Conservation (phyloP, 2,329 filamentous ascomycete genomes). For the Thermomyces lanuginosus region DNA sequence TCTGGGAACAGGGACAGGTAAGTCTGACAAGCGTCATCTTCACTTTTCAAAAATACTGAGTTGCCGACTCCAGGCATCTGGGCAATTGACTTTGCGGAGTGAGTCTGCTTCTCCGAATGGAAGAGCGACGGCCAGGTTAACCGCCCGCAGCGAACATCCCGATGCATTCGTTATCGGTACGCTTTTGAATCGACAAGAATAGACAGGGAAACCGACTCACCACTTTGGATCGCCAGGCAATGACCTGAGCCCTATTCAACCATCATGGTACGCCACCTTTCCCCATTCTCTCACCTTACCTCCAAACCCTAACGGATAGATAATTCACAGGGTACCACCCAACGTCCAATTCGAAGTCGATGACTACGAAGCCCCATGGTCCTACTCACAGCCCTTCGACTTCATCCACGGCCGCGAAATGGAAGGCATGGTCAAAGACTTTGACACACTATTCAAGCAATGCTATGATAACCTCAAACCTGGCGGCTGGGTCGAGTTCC, state of each 20-base stretch:
- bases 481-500: slow-evolving; percentile 11
- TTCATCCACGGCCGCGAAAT: slow-evolving; percentile 13
- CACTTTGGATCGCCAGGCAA: slow-evolving; percentile 2
- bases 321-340: slow-evolving; percentile 10
- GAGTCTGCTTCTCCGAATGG: slow-evolving; percentile 1
- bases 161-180: slow-evolving; percentile 15
- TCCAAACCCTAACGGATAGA: neutral
- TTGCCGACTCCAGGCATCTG: slow-evolving; percentile 14
- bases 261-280: slow-evolving; percentile 7
- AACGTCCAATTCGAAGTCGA: slow-evolving; percentile 14
- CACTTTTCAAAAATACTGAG: neutral
- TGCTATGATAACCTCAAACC: slow-evolving; percentile 9
- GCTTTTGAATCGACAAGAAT: neutral
- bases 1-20: slow-evolving; percentile 20
- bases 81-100: slow-evolving; percentile 25
- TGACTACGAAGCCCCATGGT: slow-evolving; percentile 12
- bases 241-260: slow-evolving; percentile 21
- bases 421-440: slow-evolving; percentile 11
- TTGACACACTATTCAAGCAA: slow-evolving; percentile 10
- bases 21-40: neutral
- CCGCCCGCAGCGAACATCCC: slow-evolving; percentile 11
- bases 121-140: neutral
- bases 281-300: neutral
- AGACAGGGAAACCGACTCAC: neutral
- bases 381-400: slow-evolving; percentile 11